Evolutionary conservation across 257 asterid species (phyloP), one percentile per base, ranked within the genome.

Genomic region (Perilla frutescens): DNA sequence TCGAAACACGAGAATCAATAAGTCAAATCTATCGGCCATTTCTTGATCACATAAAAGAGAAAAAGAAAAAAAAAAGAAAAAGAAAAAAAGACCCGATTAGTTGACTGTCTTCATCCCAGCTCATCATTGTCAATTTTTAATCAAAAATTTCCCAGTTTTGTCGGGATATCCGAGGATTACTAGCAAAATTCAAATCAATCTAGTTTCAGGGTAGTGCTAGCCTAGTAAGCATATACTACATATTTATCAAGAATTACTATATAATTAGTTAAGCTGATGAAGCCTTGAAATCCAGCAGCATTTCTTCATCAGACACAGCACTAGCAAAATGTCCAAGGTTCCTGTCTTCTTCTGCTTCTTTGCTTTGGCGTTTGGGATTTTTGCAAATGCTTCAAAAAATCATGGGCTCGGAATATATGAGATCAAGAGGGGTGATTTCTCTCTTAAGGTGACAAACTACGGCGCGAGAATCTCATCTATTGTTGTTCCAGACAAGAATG

Each of bases 391-490:
- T n/a, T 75, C 78, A 1, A 62, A 61, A 31, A n/a, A 48, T 57
- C 41, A 10, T 37, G 73, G 68, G 63, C 69, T 78, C 3, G 79
- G 77, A 64, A 68, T 85, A 14, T 91, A 84, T 48, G 90, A 86
- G 77, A 76, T 91, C 62, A 77, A 83, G 82, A 81, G 64, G 41
- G 92, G 87, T 34, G 84, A 86, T 78, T 88, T 91, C 82, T 70
- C 82, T 32, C 26, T 93, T 3, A 91, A 86, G 72, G 81, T 93
- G 53, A 89, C 97, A 0, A 84, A 93, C 63, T 91, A 73, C 72
- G 98, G 98, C 47, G 97, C 98, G 44, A 84, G 89, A 65, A 80
- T 93, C 74, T 78, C 87, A 7, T 93, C 97, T 8, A 87, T 91
- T 56, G 39, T 89, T 76, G 83, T 93, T 62, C 98, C 98, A 12